Evolutionary conservation across 2,329 filamentous ascomycete genomes (phyloP).

Genomic region (Penicillium concentricum): DNA sequence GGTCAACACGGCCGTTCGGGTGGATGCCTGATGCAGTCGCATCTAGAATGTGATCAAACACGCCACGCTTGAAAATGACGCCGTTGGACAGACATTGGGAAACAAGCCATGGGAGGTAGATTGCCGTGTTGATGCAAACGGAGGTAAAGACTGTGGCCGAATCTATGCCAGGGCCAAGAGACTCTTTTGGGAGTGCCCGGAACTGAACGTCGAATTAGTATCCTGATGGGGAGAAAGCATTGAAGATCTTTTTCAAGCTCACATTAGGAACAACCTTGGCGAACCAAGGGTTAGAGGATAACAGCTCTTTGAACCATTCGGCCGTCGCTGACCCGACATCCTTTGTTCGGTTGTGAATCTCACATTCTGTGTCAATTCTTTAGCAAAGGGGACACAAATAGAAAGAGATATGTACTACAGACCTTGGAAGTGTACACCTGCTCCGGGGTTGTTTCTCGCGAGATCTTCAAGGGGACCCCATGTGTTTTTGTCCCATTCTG

Average conservation of each 20-base stretch:
- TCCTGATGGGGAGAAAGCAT: too few species aligned
- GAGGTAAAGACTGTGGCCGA: conserved; percentile 73
- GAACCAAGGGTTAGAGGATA: conserved; percentile 68
- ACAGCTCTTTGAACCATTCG: conserved; percentile 64
- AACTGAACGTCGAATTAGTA: conserved; percentile 45
- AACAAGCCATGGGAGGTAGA: conserved; percentile 81
- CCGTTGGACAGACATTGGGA: conserved; percentile 73
- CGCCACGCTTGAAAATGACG: conserved; percentile 62
- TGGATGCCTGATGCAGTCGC: conserved; percentile 57
- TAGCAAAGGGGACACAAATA: conserved; percentile 24
- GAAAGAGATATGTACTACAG: background rate
- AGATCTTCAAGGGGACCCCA: conserved; percentile 10
- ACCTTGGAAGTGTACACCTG: conserved; percentile 15
- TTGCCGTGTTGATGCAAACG: conserved; percentile 81
- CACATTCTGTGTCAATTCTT: conserved; percentile 28
- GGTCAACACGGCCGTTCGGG: conserved; percentile 54
- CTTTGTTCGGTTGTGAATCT: conserved; percentile 59
- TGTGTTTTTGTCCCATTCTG: conserved; percentile 13
- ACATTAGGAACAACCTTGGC: conserved; percentile 65
- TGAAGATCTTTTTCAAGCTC: conserved; percentile 15
- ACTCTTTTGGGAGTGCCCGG: conserved; percentile 54
- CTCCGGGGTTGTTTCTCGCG: conserved; percentile 6
- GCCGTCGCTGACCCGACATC: conserved; percentile 55
- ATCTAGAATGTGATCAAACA: conserved; percentile 66
- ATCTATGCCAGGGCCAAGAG: conserved; percentile 64